phyloP scores from a whole-genome alignment of 768 basidiomycete genomes.

The Suillus subaureus region DNA sequence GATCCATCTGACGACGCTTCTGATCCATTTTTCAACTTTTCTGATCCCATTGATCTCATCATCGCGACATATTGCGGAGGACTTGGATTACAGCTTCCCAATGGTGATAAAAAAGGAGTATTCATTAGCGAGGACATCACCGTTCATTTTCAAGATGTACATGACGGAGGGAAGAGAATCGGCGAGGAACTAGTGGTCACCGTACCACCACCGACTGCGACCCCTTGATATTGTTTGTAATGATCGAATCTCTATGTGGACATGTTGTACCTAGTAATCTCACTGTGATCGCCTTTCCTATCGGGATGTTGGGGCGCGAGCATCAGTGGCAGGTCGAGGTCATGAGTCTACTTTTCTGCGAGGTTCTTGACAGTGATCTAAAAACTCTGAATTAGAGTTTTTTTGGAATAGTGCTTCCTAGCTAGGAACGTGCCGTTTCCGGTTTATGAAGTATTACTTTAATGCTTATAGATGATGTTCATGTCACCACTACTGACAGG shows the following conservation, averaged over 20 bases:
- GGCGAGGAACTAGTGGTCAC: no score
- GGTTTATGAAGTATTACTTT: no score
- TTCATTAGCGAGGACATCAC: not conserved
- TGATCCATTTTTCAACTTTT: constrained; percentile 10
- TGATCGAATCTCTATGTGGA: not conserved
- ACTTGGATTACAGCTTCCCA: not conserved
- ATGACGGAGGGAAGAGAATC: not conserved
- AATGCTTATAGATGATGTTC: no score
- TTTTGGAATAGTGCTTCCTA: not conserved
- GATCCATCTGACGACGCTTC: not conserved
- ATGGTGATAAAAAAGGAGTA: not conserved
- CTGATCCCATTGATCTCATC: constrained; percentile 6
- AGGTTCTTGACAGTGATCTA: no score
- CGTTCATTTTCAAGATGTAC: not conserved
- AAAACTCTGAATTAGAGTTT: no score
- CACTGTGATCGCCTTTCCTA: no score
- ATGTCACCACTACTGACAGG: no score
- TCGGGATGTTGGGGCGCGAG: no score
- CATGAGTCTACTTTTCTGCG: no score
- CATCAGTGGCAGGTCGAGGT: no score
- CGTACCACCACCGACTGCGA: not conserved
- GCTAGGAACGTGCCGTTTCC: no score
- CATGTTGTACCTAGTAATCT: no score
- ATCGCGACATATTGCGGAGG: constrained; percentile 2
- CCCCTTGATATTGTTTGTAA: not conserved